Conservation (phyloP, 2,329 filamentous ascomycete species). For the Aspergillus sp. region DNA sequence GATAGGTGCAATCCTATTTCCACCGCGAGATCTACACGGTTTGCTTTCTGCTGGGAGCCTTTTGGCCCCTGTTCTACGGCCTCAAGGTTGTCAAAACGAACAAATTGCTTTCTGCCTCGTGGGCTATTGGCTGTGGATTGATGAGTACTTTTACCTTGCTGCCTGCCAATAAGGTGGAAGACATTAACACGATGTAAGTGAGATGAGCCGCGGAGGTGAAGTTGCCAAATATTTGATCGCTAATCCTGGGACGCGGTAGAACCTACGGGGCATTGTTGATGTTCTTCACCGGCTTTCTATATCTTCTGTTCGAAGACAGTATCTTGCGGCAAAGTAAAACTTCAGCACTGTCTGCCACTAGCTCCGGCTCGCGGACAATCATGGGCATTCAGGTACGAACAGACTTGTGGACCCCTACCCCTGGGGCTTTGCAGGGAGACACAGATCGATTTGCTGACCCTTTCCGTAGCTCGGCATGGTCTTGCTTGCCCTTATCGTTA, state of each 20-base stretch:
- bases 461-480: slow-evolving; percentile 67
- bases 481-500: slow-evolving; percentile 78
- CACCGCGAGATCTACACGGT: slow-evolving; percentile 81
- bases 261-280: slow-evolving; percentile 75
- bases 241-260: slow-evolving; percentile 43
- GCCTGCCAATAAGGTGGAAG: slow-evolving; percentile 81
- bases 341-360: slow-evolving; percentile 20
- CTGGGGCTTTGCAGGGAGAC: background rate
- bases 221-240: background rate
- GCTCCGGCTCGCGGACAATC: slow-evolving; percentile 40
- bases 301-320: slow-evolving; percentile 74
- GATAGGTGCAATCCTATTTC: slow-evolving; percentile 85
- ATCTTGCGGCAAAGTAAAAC: slow-evolving; percentile 48
- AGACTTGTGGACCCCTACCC: background rate
- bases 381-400: slow-evolving; percentile 47
- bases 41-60: slow-evolving; percentile 71
- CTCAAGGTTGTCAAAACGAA: slow-evolving; percentile 69
- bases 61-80: slow-evolving; percentile 79
- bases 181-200: slow-evolving; percentile 69
- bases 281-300: slow-evolving; percentile 71
- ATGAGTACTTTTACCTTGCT: slow-evolving; percentile 93
- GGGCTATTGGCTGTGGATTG: slow-evolving; percentile 71
- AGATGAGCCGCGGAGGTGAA: slow-evolving; percentile 10
- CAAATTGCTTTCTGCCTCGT: slow-evolving; percentile 62
- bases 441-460: background rate